Evolutionary conservation across 1,284 basidiomycete species (phyloP), one percentile per base, ranked within the genome.

Genomic region (Boletus mariae): DNA sequence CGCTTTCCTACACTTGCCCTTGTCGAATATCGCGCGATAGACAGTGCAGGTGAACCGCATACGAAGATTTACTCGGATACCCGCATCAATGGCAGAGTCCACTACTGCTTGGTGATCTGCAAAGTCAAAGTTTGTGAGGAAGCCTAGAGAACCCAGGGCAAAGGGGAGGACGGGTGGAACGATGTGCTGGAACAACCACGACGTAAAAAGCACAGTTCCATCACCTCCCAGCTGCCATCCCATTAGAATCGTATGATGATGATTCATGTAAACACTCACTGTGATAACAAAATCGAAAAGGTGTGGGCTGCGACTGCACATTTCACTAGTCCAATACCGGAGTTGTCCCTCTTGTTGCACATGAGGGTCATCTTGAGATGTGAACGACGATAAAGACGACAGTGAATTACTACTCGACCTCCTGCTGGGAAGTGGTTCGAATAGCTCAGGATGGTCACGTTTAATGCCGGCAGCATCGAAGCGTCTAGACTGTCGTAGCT

Each of bases 31-130:
- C 2, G 93, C 89, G 37, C 95, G 89, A 70, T 97, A 99, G 12
- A 99, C 93, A 0, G 96, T 98, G 68, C 96, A 98, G 4, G 95
- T 98, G 71, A 99, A 99, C 10, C 97, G 87, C 97, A 99, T 99
- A 51, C 97, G 89, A 15, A 99, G 79, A 70, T 99, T 99, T 57
- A 99, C 94, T 20, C 96, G 89, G 57, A 99, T 96, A 17, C 97
- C 97, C 23, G 88, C 83, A 65, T 98, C 92, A 57, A 99, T 84
- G 12, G 87, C 92, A 56, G 82, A 86, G 71, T 95, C 92, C 81
- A 99, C 88, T 25, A 95, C 94, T 10, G 83, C 74, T 65, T 85
- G 82, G 75, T 96, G 90, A 65, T 95, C 83, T 38, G 84, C 81
- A 67, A 97, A 99, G 72, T 98, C 94, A 64, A 99, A 99, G 71